Evolutionary conservation across 2,329 filamentous ascomycete genomes (phyloP).

Genomic region (Calonectria fujianensis): DNA sequence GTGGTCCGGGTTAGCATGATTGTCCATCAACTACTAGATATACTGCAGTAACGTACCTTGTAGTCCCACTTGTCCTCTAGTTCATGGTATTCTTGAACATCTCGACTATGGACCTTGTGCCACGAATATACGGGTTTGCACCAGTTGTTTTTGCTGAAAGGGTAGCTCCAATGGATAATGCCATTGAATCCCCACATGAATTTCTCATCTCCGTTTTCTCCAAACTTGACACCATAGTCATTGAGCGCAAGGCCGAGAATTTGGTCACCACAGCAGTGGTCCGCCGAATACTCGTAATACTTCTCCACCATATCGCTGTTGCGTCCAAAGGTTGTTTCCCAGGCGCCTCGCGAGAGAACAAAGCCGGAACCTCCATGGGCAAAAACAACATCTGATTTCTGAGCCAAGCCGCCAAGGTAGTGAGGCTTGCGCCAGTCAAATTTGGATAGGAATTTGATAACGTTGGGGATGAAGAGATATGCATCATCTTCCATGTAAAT

Average conservation of each 20-base stretch:
- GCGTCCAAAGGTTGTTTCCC: constrained; percentile 50
- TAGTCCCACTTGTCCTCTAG: constrained; percentile 52
- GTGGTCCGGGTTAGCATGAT: background rate
- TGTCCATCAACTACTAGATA: background rate
- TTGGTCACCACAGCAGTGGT: constrained; percentile 54
- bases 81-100: constrained; percentile 50
- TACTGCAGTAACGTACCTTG: constrained; percentile 26
- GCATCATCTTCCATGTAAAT: constrained; percentile 54
- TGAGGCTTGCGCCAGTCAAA: constrained; percentile 49
- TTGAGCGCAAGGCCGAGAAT: constrained; percentile 48
- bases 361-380: constrained; percentile 54
- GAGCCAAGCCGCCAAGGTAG: constrained; percentile 52
- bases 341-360: constrained; percentile 50
- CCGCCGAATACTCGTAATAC: constrained; percentile 49
- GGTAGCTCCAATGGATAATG: constrained; percentile 51
- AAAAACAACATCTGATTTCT: constrained; percentile 51
- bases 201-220: constrained; percentile 53
- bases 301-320: constrained; percentile 46
- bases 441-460: constrained; percentile 43
- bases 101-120: constrained; percentile 53
- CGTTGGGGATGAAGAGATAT: constrained; percentile 51
- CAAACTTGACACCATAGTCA: constrained; percentile 49
- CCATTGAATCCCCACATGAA: constrained; percentile 54
- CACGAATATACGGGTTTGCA: constrained; percentile 52
- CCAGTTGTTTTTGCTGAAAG: constrained; percentile 50